phyloP scores from a whole-genome alignment of 257 asterid genomes.

The Solanum chmielewskii region DNA sequence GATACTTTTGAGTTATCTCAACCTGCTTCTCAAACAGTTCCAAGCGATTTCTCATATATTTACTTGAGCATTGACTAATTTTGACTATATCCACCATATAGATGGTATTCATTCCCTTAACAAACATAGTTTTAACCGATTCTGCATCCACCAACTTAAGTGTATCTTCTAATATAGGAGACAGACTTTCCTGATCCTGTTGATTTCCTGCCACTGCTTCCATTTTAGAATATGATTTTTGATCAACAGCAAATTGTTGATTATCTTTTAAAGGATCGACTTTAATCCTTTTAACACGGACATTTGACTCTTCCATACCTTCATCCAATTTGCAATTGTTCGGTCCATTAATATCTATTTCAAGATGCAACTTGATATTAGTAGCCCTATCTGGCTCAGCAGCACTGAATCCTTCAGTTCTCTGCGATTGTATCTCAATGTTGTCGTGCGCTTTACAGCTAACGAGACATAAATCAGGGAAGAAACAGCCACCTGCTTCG shows the following conservation, averaged over 20 bases:
- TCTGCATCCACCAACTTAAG: conserved; percentile 19
- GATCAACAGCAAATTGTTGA: conserved; percentile 16
- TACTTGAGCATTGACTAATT: conserved; percentile 25
- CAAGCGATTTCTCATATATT: conserved; percentile 28
- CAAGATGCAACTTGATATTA: conserved; percentile 60
- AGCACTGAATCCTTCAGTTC: conserved; percentile 13
- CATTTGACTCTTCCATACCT: conserved; percentile 65
- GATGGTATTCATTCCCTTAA: conserved; percentile 26
- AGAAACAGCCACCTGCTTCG: conserved; percentile 60
- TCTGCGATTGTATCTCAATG: background rate
- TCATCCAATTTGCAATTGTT: conserved; percentile 34
- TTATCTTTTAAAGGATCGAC: conserved; percentile 23
- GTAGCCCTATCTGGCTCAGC: conserved; percentile 20
- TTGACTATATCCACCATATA: conserved; percentile 30
- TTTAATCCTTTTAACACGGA: conserved; percentile 18
- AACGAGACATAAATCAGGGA: conserved; percentile 46
- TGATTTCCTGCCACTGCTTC: conserved; percentile 17
- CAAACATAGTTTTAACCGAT: conserved; percentile 34
- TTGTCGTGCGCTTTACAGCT: conserved; percentile 11
- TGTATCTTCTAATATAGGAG: conserved; percentile 5
- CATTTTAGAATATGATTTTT: conserved; percentile 20
- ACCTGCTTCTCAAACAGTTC: conserved; percentile 70
- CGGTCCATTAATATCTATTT: conserved; percentile 48
- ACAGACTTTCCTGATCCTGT: conserved; percentile 13
- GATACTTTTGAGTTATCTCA: conserved; percentile 49